Evolutionary conservation across 2,329 filamentous ascomycete species (phyloP).

Genomic region (Myriosclerotinia duriaeana): DNA sequence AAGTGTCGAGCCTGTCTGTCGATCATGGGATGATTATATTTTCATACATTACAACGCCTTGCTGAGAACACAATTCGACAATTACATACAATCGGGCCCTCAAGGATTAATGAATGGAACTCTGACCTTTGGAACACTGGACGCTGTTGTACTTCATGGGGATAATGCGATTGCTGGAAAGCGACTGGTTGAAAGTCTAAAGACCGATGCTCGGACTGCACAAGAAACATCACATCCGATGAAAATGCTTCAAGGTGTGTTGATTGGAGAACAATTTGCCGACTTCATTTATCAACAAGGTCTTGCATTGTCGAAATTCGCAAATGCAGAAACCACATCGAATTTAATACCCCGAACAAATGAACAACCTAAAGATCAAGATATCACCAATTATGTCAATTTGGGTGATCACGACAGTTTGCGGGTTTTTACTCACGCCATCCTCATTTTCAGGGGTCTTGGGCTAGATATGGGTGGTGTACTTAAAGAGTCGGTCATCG

Average conservation of each 20-base stretch:
- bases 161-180: slow-evolving; percentile 53
- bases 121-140: slow-evolving; percentile 60
- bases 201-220: slow-evolving; percentile 54
- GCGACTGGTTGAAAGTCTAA: slow-evolving; percentile 61
- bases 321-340: slow-evolving; percentile 47
- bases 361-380: slow-evolving; percentile 41
- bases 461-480: slow-evolving; percentile 49
- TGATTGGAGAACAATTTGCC: slow-evolving; percentile 64
- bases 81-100: slow-evolving; percentile 59
- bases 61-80: slow-evolving; percentile 75
- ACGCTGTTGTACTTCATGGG: slow-evolving; percentile 63
- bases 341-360: slow-evolving; percentile 47
- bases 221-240: slow-evolving; percentile 63
- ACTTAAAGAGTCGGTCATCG: slow-evolving; percentile 45
- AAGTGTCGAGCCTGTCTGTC: slow-evolving; percentile 74
- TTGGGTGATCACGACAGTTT: slow-evolving; percentile 62
- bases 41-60: slow-evolving; percentile 88
- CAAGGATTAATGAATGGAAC: slow-evolving; percentile 54
- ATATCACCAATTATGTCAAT: slow-evolving; percentile 51
- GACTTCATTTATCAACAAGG: slow-evolving; percentile 61
- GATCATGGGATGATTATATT: slow-evolving; percentile 80
- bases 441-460: slow-evolving; percentile 65
- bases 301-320: slow-evolving; percentile 49
- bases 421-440: slow-evolving; percentile 68
- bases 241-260: slow-evolving; percentile 73